Base-by-base conservation (phyloP, 148 eudicot genomes). In the Amaranthus palmeri region DNA sequence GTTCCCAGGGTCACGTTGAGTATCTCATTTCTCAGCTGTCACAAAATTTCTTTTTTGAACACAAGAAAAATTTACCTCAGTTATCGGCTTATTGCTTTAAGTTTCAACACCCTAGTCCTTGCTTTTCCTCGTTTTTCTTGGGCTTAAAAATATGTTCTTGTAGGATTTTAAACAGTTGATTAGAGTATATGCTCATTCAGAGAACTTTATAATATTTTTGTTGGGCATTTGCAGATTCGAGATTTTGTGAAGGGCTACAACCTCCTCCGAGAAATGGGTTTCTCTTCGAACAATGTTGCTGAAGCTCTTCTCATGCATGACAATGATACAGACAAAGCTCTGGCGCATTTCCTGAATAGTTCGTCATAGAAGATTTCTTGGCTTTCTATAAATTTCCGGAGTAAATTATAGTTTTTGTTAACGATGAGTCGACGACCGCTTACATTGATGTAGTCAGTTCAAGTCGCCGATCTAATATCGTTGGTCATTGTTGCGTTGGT, bases 201-300 rank as follows among this genome's bases (percentile, higher is more conserved):
- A 5, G 42, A 10, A 4, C 61, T 25, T 25, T 25, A 25, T 25
- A 25, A 25, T 25, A 25, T 14, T 6, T 58, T 25, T 76, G 43
- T 48, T 46, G 53, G 46, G 52, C 41, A 50, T n/a, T 51, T 58
- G 53, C 79, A 95, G 98, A 96, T 95, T 11, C 87, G 80, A 78
- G 96, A 89, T 69, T 95, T 95, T 74, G 90, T 73, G 57, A 82
- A 82, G 67, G 98, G 89, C 42, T 95, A 71, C 78, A 84, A 81
- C 8, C 82, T 82, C 49, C 83, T 95, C 76, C 84, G 87, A 68
- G 98, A 95, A 59, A 95, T 95, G 98, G 98, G 98, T 5, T 95
- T 95, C 81, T 61, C 96, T 54, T 79, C 97, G 2, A 89, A 81
- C 67, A 88, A 72, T 71, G 93, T 95, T 72, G 92, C 83, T 10